phyloP scores from a whole-genome alignment of 2,329 filamentous ascomycete species.

The Fonsecaea pedrosoi region DNA sequence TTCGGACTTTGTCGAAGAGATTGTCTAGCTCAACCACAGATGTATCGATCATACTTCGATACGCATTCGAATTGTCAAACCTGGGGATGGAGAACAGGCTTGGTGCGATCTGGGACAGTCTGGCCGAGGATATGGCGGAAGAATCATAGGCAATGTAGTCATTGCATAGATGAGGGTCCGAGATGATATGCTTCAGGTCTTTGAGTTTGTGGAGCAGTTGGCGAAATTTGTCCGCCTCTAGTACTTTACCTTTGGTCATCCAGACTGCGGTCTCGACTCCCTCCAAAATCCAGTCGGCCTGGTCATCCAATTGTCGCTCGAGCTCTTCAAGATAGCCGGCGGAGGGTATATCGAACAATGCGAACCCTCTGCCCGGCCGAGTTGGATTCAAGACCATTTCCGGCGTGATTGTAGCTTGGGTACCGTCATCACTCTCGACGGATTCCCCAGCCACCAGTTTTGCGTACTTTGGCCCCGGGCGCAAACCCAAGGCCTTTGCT shows the following conservation, averaged over 20 bases:
- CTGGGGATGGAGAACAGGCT: constrained; percentile 74
- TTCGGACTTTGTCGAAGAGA: constrained; percentile 6
- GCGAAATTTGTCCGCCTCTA: constrained; percentile 66
- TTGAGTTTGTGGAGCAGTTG: constrained; percentile 71
- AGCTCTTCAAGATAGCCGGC: constrained; percentile 72
- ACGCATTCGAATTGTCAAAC: constrained; percentile 60
- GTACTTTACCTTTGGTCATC: constrained; percentile 75
- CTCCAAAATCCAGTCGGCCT: constrained; percentile 63
- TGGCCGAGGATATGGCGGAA: constrained; percentile 69
- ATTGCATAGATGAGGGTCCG: constrained; percentile 73
- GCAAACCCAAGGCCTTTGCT: constrained; percentile 71
- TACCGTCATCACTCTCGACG: constrained; percentile 68
- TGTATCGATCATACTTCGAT: constrained; percentile 12
- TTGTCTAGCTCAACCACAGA: neutral
- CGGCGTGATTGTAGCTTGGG: constrained; percentile 69
- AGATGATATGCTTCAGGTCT: constrained; percentile 75
- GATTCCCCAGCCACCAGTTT: constrained; percentile 67
- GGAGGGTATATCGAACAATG: constrained; percentile 79
- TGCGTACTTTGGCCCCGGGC: constrained; percentile 64
- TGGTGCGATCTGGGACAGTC: constrained; percentile 74
- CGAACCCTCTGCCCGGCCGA: constrained; percentile 73
- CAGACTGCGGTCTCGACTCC: constrained; percentile 76
- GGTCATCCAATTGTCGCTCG: constrained; percentile 59
- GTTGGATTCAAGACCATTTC: constrained; percentile 81
- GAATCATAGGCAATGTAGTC: constrained; percentile 77